Percentiles rank a stretch among this genome's conserved stretches.
Conservation (phyloP, 2,329 filamentous ascomycete genomes). For the Diaporthe eres region DNA sequence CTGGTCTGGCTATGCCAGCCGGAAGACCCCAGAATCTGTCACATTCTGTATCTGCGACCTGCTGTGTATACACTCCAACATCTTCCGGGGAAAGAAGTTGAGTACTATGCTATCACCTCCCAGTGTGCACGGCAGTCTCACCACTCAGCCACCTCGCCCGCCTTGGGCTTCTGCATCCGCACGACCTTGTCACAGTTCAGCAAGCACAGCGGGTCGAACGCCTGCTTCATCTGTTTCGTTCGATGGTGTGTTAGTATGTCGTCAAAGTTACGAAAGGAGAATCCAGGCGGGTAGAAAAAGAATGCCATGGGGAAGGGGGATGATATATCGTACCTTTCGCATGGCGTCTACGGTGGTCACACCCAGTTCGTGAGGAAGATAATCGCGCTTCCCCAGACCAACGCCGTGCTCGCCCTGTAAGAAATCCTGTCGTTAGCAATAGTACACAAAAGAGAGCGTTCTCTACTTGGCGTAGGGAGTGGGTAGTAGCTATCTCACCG, state of each 20-base stretch:
- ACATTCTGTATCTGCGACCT: not conserved
- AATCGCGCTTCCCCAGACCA: conserved; percentile 87
- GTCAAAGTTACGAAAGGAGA: not conserved
- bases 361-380: conserved; percentile 83
- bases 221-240: conserved; percentile 76
- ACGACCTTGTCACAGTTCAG: conserved; percentile 80
- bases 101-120: not conserved
- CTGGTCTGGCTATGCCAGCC: not conserved
- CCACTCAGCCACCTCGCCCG: conserved; percentile 63
- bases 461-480: not conserved
- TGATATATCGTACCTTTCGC: conserved; percentile 73
- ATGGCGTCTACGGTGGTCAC: conserved; percentile 83
- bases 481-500: conserved; percentile 57
- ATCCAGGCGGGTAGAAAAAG: not conserved
- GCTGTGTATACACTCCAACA: no score
- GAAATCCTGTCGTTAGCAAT: conserved; percentile 30
- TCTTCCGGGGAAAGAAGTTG: not conserved
- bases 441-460: not conserved
- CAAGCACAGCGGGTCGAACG: conserved; percentile 81
- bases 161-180: conserved; percentile 69
- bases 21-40: not conserved
- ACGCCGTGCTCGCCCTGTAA: conserved; percentile 83
- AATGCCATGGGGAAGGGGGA: not conserved
- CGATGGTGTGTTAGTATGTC: not conserved
- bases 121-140: conserved; percentile 45